Conservation (phyloP, 257 asterid genomes). For the Solanum rostratum region DNA sequence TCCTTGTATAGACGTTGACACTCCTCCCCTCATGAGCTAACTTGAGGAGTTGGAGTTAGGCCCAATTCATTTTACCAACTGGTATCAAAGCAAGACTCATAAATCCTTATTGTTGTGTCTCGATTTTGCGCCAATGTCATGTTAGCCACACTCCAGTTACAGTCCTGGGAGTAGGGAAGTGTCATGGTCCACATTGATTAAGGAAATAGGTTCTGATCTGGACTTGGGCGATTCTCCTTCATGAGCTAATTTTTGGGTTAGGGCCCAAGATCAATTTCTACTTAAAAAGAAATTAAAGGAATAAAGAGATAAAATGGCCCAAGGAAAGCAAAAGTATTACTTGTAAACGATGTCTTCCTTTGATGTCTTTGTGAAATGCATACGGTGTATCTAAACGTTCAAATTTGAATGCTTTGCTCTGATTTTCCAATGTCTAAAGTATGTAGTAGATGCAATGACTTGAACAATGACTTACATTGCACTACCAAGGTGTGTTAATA, state of each 20-base stretch:
- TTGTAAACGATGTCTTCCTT: not conserved
- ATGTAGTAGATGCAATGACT: not conserved
- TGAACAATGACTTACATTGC: not conserved
- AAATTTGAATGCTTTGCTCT: not conserved
- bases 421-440: not conserved
- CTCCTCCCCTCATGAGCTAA: not conserved
- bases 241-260: not conserved
- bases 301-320: not conserved
- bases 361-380: not conserved
- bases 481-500: not conserved
- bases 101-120: not conserved
- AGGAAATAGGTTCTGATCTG: not conserved
- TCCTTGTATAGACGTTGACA: not conserved
- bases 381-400: not conserved
- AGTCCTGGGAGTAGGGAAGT: not conserved
- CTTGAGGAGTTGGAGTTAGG: not conserved
- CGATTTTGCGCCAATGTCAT: not conserved
- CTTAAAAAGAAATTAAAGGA: not conserved
- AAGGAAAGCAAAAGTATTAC: not conserved
- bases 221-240: not conserved
- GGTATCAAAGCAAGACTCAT: not conserved
- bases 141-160: not conserved
- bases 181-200: not conserved
- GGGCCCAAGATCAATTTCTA: not conserved
- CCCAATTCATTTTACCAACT: not conserved